A percentile compares a stretch with the other conserved stretches of the same genome.
phyloP scores from a whole-genome alignment of 768 basidiomycete genomes.

The Phallus indusiatus region DNA sequence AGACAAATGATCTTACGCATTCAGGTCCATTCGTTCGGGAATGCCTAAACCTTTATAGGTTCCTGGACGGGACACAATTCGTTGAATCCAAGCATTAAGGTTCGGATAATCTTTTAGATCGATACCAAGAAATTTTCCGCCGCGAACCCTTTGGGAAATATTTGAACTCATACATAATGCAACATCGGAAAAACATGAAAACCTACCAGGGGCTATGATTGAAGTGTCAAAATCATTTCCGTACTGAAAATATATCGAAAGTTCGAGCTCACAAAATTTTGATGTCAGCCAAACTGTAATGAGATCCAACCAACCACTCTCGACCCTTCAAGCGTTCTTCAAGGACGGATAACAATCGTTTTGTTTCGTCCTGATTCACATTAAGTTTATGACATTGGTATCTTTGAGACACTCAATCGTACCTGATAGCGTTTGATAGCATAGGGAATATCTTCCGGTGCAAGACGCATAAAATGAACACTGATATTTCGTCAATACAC shows the following conservation, averaged over 20 bases:
- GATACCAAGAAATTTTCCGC: neutral
- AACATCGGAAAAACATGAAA: too few relatives aligned
- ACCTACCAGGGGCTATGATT: neutral
- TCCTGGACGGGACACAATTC: neutral
- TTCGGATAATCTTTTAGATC: neutral
- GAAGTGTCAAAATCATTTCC: neutral
- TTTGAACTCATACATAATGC: too few relatives aligned
- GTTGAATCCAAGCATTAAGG: neutral
- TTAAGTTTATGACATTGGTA: neutral
- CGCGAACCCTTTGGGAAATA: too few relatives aligned
- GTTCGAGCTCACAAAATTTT: too few relatives aligned
- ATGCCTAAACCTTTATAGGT: neutral
- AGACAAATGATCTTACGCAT: neutral
- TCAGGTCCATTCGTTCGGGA: neutral
- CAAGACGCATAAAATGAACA: slow-evolving; percentile 55
- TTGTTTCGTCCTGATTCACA: slow-evolving; percentile 42
- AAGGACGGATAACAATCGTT: slow-evolving; percentile 72
- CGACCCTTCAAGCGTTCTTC: slow-evolving; percentile 65
- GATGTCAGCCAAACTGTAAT: too few relatives aligned
- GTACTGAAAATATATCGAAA: too few relatives aligned
- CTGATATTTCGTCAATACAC: neutral
- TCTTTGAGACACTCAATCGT: neutral
- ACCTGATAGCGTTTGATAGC: slow-evolving; percentile 31
- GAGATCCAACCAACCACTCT: slow-evolving; percentile 66
- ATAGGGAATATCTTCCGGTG: slow-evolving; percentile 48